These are phyloP conservation scores for Puccinia sorghi DNA, from an alignment of 1,284 basidiomycete species.

Conservation along the genomic window DNA sequence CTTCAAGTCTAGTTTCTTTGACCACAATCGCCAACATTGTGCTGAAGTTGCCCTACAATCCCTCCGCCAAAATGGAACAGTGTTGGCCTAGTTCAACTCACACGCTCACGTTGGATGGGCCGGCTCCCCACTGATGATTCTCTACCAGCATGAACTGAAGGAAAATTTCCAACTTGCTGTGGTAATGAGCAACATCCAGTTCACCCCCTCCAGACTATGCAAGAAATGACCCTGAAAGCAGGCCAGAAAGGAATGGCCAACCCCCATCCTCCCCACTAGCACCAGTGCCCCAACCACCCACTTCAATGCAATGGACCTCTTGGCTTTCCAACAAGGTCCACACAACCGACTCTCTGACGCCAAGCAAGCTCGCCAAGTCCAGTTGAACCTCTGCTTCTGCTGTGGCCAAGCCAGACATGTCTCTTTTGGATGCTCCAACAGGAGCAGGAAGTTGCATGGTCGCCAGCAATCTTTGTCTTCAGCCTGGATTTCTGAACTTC, in stretches of 20 bases:
- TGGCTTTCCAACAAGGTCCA: not conserved
- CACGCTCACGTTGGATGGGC: not conserved
- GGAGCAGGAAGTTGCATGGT: not conserved
- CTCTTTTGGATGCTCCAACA: not conserved
- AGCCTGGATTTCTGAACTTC: not conserved
- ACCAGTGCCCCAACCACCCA: not conserved
- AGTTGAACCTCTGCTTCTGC: too few relatives aligned
- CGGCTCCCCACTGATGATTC: not conserved
- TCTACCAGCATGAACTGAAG: not conserved
- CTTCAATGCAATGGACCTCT: not conserved
- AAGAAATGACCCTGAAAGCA: not conserved
- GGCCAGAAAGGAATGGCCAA: not conserved
- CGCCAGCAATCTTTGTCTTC: too few relatives aligned
- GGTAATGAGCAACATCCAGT: not conserved
- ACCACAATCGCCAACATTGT: not conserved
- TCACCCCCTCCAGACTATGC: not conserved
- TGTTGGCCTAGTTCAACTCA: not conserved
- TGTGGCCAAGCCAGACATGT: not conserved
- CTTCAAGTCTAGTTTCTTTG: not conserved
- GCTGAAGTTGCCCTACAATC: not conserved
- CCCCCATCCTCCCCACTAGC: too few relatives aligned
- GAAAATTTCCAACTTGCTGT: not conserved
- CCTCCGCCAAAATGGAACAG: not conserved
- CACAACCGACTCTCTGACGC: not conserved
- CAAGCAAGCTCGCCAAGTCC: not conserved